A percentile compares a stretch with the other conserved stretches of the same genome.
Conservation (phyloP, 805 yeast species). For the Sugiyamaella floridensis region DNA sequence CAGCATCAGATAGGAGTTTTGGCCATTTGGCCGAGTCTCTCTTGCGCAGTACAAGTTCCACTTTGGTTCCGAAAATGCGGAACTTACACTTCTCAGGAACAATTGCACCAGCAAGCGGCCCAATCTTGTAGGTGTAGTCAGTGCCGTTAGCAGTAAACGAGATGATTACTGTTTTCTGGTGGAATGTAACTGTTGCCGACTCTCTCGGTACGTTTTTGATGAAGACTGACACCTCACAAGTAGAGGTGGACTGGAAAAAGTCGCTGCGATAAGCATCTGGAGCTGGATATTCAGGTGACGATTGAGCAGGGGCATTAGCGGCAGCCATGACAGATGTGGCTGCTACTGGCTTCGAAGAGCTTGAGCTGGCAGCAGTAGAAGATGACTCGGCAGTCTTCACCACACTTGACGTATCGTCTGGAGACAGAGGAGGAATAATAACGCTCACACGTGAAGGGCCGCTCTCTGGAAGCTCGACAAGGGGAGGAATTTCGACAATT, state of each 20-base stretch:
- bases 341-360: too few species aligned
- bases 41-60: slow-evolving; percentile 63
- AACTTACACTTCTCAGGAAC: slow-evolving; percentile 39
- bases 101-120: slow-evolving; percentile 48
- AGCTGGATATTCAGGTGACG: slow-evolving; percentile 6
- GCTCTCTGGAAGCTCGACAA: not conserved
- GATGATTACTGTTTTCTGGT: slow-evolving; percentile 9
- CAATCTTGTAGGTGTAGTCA: slow-evolving; percentile 48
- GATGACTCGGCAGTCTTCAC: too few species aligned
- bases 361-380: too few species aligned
- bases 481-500: too few species aligned
- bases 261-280: slow-evolving; percentile 41
- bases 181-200: slow-evolving; percentile 37
- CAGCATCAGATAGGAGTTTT: slow-evolving; percentile 16
- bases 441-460: slow-evolving; percentile 2
- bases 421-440: not conserved
- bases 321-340: too few species aligned
- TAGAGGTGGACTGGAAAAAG: slow-evolving; percentile 61
- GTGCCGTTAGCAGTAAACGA: slow-evolving; percentile 30
- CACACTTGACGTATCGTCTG: too few species aligned
- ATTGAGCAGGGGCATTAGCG: too few species aligned
- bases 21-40: slow-evolving; percentile 19
- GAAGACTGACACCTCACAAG: slow-evolving; percentile 62
- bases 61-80: slow-evolving; percentile 59
- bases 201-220: slow-evolving; percentile 57